These are phyloP conservation scores for Amanita subjunquillea DNA, from an alignment of 768 basidiomycete species.

Conservation along the genomic window DNA sequence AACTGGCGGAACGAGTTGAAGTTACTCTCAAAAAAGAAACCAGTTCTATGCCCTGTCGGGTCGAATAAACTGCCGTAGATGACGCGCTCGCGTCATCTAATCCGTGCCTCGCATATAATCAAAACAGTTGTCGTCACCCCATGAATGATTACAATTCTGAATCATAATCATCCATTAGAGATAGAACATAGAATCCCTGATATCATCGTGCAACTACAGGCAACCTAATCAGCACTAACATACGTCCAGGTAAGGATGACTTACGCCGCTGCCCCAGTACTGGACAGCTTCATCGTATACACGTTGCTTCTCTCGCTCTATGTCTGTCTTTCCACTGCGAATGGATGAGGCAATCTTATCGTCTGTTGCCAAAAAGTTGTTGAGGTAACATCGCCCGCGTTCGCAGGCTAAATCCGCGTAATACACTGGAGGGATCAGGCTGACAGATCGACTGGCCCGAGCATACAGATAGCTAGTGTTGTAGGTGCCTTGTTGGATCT, in stretches of 20 bases:
- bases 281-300: slow-evolving; percentile 33
- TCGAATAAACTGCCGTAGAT: too few relatives aligned
- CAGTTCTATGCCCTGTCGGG: too few relatives aligned
- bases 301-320: slow-evolving; percentile 26
- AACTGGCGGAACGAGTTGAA: too few relatives aligned
- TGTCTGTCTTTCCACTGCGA: slow-evolving; percentile 18
- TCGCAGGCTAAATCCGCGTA: slow-evolving; percentile 81
- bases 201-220: slow-evolving; percentile 37
- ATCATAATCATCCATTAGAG: slow-evolving; percentile 22
- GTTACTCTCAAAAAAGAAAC: too few relatives aligned
- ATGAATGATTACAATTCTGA: too few relatives aligned
- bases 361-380: slow-evolving; percentile 50
- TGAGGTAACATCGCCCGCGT: slow-evolving; percentile 65
- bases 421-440: slow-evolving; percentile 70
- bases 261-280: slow-evolving; percentile 45
- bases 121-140: too few relatives aligned
- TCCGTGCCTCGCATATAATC: too few relatives aligned
- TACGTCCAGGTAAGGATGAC: slow-evolving; percentile 11
- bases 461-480: slow-evolving; percentile 66
- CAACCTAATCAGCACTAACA: slow-evolving; percentile 1
- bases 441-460: slow-evolving; percentile 77
- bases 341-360: slow-evolving; percentile 31
- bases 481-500: slow-evolving; percentile 65
- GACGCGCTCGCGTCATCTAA: too few relatives aligned
- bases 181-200: slow-evolving; percentile 65